Base-by-base conservation (phyloP, 176 grass and related monocot species). In the Musa itinerans region DNA sequence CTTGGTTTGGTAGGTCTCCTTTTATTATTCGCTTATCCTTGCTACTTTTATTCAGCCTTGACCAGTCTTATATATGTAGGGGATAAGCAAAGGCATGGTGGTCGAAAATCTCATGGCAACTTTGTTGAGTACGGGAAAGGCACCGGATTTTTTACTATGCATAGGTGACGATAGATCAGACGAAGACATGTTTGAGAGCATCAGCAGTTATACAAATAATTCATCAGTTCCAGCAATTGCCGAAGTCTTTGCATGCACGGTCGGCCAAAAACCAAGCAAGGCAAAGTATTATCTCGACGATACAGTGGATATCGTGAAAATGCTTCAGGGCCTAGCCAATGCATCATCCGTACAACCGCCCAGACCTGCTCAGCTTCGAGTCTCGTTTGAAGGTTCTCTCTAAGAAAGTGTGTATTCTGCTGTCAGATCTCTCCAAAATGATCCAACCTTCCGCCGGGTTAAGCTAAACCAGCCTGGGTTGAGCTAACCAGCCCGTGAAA, bases 251-350 rank as follows among this genome's bases (percentile, higher is more conserved):
- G 26, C 85, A n/a, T 91, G 89, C 82, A 87, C 85, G 2, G 85
- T 87, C 23, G 89, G 89, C 56, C 81, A 88, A 74, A 90, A 94
- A 72, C 87, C 87, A 15, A 90, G 91, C 83, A 63, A 76, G 66
- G 91, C 91, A 0, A 94, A 86, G 66, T 90, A 84, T 62, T 94
- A 86, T 79, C 82, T 94, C 9, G 83, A 90, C 14, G 83, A 95
- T 48, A 76, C 88, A 0, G 23, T 49, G 10, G 85, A 88, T 11
- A 88, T 95, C 21, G 15, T 95, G 9, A 86, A 84, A 71, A 85
- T 87, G 79, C 87, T 92, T 54, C 57, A 64, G 72, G 69, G 65
- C 77, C 55, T 89, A 51, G 66, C 53, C 10, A n/a, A 52, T 63
- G 54, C 74, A 8, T 76, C 74, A 4, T 73, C 69, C n/a, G 19